Evolutionary conservation across 306 rosid genomes (phyloP).

Genomic region (Vigna radiata): DNA sequence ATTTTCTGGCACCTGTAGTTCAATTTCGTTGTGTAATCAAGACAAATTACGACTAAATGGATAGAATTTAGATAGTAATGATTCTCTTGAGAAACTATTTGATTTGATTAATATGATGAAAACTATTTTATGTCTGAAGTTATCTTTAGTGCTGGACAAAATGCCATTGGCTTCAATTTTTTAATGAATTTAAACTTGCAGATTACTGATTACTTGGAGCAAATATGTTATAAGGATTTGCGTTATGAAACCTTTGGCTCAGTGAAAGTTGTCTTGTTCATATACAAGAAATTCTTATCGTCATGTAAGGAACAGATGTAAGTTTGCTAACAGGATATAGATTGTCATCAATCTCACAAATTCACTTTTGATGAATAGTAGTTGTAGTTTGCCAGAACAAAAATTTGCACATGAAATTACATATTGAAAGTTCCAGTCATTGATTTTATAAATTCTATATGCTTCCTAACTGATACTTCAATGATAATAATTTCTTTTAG

Average conservation of each 20-base stretch:
- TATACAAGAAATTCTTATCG: constrained; percentile 74
- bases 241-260: constrained; percentile 78
- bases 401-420: constrained; percentile 4
- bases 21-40: background rate
- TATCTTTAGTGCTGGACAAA: constrained; percentile 33
- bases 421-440: constrained; percentile 11
- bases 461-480: constrained; percentile 29
- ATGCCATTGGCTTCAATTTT: constrained; percentile 28
- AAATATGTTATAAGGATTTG: constrained; percentile 86
- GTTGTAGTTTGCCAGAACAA: constrained; percentile 23
- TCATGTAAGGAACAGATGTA: constrained; percentile 93
- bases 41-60: constrained; percentile 12
- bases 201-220: constrained; percentile 84
- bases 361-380: constrained; percentile 18
- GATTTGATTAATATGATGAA: constrained; percentile 31
- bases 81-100: constrained; percentile 24
- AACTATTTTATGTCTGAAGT: constrained; percentile 24
- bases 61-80: background rate
- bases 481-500: constrained; percentile 7
- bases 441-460: constrained; percentile 16
- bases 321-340: constrained; percentile 52
- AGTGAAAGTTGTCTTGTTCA: constrained; percentile 73
- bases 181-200: constrained; percentile 49
- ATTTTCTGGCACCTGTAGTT: constrained; percentile 23
- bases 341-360: constrained; percentile 11